Percentiles rank a stretch among this genome's conserved stretches.
Evolutionary conservation across 331 rosid genomes (phyloP).

Genomic region (Pyrus hybrid): DNA sequence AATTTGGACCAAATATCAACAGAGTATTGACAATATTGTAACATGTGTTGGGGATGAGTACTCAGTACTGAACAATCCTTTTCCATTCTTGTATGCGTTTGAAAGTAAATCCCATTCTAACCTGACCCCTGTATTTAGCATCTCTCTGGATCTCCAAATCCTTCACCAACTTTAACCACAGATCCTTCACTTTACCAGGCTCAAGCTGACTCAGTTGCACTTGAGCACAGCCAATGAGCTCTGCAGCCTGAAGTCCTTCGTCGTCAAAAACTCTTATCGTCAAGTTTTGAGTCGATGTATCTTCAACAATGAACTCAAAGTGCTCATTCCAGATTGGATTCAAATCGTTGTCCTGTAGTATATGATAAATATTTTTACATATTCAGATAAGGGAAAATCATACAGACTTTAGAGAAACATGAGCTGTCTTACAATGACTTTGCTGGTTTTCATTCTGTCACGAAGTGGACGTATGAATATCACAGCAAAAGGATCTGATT

Average conservation of each 20-base stretch:
- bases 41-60: neutral
- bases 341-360: slow-evolving; percentile 70
- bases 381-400: neutral
- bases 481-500: slow-evolving; percentile 83
- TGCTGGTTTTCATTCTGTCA: slow-evolving; percentile 62
- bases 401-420: neutral
- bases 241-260: slow-evolving; percentile 75
- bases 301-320: slow-evolving; percentile 77
- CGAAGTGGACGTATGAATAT: slow-evolving; percentile 80
- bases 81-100: neutral
- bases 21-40: neutral
- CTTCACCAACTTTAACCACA: slow-evolving; percentile 81
- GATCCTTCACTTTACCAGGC: slow-evolving; percentile 81
- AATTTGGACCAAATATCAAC: neutral
- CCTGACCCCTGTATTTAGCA: slow-evolving; percentile 82
- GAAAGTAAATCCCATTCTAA: slow-evolving; percentile 21
- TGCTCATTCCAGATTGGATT: slow-evolving; percentile 97
- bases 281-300: slow-evolving; percentile 63
- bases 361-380: neutral
- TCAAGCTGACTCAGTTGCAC: slow-evolving; percentile 54
- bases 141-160: slow-evolving; percentile 80
- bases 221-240: slow-evolving; percentile 74
- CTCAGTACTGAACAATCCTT: neutral
- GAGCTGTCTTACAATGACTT: slow-evolving; percentile 56
- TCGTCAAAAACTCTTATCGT: slow-evolving; percentile 74